Conservation (phyloP, 139 green algal species). For the Dunaliella primolecta region DNA sequence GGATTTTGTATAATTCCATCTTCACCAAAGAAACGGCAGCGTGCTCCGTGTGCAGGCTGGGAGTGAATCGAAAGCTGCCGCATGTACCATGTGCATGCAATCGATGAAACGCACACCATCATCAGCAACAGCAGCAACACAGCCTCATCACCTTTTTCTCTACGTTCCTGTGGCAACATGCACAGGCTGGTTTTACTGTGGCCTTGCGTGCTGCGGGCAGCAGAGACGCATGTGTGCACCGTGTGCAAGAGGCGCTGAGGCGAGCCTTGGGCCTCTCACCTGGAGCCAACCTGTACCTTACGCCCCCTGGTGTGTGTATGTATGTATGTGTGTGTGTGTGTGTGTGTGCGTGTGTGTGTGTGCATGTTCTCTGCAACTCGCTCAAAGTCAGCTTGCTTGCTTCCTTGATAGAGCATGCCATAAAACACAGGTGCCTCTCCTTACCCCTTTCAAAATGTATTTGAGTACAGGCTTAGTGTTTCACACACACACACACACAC, state of each 20-base stretch:
- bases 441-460: no score
- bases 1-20: background rate
- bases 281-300: constrained; percentile 42
- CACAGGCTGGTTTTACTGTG: constrained; percentile 6
- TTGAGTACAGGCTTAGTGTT: no score
- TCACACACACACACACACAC: background rate
- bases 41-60: background rate
- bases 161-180: background rate
- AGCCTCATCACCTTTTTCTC: background rate
- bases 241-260: background rate
- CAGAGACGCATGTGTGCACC: background rate
- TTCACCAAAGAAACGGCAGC: background rate
- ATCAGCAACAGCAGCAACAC: no score
- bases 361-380: no score
- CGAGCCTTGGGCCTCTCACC: background rate
- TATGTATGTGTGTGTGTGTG: background rate
- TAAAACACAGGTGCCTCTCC: no score
- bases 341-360: no score
- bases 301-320: constrained; percentile 26
- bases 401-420: no score
- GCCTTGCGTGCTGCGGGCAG: background rate
- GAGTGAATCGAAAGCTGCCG: background rate
- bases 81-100: background rate
- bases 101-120: no score
- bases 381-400: no score